Evolutionary conservation across 352 stramenopile species (phyloP).

Genomic region (Phytophthora lateralis): DNA sequence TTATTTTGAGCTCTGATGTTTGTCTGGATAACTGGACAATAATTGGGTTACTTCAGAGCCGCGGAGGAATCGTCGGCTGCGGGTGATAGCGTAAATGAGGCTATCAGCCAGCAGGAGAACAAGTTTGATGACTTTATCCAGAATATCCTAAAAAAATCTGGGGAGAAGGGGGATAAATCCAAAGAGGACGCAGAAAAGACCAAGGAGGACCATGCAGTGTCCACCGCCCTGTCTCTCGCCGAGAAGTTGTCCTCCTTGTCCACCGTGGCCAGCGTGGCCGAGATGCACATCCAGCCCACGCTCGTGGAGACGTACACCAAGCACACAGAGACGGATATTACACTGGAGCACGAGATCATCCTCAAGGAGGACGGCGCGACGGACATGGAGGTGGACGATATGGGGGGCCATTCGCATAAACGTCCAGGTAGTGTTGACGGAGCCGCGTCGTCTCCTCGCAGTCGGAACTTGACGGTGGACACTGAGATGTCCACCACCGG

Average conservation of each 20-base stretch:
- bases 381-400: constrained; percentile 55
- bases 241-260: constrained; percentile 80
- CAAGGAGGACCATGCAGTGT: constrained; percentile 39
- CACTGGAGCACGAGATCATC: constrained; percentile 78
- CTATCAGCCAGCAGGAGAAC: constrained; percentile 73
- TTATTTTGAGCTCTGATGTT: constrained; percentile 1
- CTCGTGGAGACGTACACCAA: constrained; percentile 88
- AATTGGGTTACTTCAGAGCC: constrained; percentile 22
- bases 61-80: constrained; percentile 50
- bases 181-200: constrained; percentile 5
- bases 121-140: constrained; percentile 89
- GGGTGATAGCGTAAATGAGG: constrained; percentile 55
- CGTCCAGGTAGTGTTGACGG: constrained; percentile 34
- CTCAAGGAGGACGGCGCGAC: constrained; percentile 42
- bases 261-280: constrained; percentile 74
- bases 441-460: constrained; percentile 46
- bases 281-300: constrained; percentile 83
- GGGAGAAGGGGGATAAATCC: constrained; percentile 25
- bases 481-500: constrained; percentile 39
- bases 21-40: constrained; percentile 3
- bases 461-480: constrained; percentile 52
- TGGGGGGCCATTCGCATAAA: constrained; percentile 37
- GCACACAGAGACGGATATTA: constrained; percentile 84
- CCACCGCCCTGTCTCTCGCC: constrained; percentile 59
- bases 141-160: constrained; percentile 78